Conservation (phyloP, 148 eudicot genomes). For the Bassia scoparia region DNA sequence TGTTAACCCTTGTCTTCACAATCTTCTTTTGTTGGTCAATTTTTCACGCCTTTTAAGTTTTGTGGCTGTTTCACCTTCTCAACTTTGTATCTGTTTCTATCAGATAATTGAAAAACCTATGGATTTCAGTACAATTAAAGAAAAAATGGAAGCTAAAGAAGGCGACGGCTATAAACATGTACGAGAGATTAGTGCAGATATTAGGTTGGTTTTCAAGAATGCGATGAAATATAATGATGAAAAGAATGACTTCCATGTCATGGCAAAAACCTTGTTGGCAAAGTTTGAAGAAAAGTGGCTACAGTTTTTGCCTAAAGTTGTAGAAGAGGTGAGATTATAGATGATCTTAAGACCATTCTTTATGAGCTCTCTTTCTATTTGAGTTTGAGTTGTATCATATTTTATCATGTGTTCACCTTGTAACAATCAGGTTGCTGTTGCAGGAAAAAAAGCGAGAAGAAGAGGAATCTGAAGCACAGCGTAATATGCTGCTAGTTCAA, state of each 20-base stretch:
- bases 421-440: constrained; percentile 7
- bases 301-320: constrained; percentile 72
- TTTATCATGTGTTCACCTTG: neutral
- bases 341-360: neutral
- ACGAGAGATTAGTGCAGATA: constrained; percentile 77
- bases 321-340: constrained; percentile 62
- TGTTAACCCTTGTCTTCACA: neutral
- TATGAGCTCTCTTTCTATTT: neutral
- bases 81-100: constrained; percentile 19
- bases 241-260: constrained; percentile 57
- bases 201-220: constrained; percentile 65
- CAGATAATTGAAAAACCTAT: constrained; percentile 87
- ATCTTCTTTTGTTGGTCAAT: neutral
- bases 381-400: neutral
- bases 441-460: constrained; percentile 68
- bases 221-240: constrained; percentile 93
- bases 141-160: constrained; percentile 85
- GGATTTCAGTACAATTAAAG: constrained; percentile 86
- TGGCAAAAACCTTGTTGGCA: constrained; percentile 66
- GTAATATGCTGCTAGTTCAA: constrained; percentile 55
- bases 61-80: constrained; percentile 8
- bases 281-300: constrained; percentile 90
- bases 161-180: constrained; percentile 74
- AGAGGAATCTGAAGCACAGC: constrained; percentile 62
- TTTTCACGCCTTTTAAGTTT: neutral